A percentile compares a stretch with the other conserved stretches of the same genome.
Evolutionary conservation across 257 asterid species (phyloP).

Genomic region (Primulina eburnea): DNA sequence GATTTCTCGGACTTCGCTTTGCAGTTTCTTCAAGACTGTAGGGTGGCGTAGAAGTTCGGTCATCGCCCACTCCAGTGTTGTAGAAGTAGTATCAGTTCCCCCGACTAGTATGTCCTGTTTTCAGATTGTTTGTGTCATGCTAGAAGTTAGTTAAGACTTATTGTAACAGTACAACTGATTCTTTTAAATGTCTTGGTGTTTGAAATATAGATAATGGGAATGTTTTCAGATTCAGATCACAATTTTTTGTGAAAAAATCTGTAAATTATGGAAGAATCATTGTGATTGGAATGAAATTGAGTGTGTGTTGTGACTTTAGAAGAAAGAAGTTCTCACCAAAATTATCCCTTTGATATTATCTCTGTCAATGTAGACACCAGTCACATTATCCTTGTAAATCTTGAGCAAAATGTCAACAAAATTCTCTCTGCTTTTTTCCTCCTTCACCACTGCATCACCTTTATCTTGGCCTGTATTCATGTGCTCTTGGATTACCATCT

Average conservation of each 20-base stretch:
- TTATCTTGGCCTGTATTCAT: not conserved
- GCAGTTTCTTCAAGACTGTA: conserved; percentile 20
- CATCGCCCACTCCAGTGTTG: conserved; percentile 48
- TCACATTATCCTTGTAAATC: conserved; percentile 19
- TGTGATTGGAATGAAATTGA: no score
- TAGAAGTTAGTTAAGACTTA: no score
- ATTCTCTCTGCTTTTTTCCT: conserved; percentile 11
- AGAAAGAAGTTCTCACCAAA: conserved; percentile 22
- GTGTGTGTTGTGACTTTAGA: no score
- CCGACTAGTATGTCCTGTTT: conserved; percentile 39
- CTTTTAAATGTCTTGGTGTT: no score
- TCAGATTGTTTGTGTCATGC: no score
- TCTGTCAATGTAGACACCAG: conserved; percentile 28
- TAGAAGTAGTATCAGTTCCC: conserved; percentile 47
- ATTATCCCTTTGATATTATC: conserved; percentile 37
- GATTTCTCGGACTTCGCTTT: conserved; percentile 30
- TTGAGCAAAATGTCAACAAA: conserved; percentile 43
- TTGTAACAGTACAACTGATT: no score
- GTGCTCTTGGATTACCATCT: conserved; percentile 36
- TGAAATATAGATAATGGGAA: no score
- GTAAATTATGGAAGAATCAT: no score
- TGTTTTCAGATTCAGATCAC: no score
- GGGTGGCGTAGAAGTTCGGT: conserved; percentile 43
- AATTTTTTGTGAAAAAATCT: no score
- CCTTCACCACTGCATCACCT: not conserved